Conservation (phyloP, 345 rosid species). For the Schrenkiella parvula region DNA sequence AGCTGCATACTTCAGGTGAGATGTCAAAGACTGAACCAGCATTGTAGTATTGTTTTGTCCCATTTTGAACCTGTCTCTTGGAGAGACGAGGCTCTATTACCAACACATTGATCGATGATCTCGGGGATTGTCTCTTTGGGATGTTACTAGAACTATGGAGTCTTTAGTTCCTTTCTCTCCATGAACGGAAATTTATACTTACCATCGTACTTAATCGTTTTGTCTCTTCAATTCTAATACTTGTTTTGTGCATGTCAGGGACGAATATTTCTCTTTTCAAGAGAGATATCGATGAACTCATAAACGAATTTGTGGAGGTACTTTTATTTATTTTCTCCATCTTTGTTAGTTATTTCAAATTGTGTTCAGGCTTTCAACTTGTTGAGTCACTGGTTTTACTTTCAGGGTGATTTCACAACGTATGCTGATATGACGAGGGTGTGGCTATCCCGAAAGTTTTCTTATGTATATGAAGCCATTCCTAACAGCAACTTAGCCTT, state of each 20-base stretch:
- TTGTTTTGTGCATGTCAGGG: neutral
- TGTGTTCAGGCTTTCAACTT: neutral
- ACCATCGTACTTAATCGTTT: no score
- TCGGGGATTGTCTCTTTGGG: neutral
- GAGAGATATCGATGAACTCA: constrained; percentile 62
- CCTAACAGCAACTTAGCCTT: constrained; percentile 47
- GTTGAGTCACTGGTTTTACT: neutral
- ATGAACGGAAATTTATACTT: neutral
- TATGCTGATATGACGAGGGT: constrained; percentile 60
- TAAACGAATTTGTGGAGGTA: constrained; percentile 50
- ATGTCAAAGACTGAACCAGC: neutral
- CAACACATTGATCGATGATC: neutral
- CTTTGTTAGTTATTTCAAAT: neutral
- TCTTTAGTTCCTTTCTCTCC: neutral
- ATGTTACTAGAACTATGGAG: neutral
- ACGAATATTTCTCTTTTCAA: constrained; percentile 52
- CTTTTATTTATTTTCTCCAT: neutral
- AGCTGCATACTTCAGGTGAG: neutral
- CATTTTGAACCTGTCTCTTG: neutral
- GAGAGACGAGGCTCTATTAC: neutral
- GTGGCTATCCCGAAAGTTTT: constrained; percentile 58
- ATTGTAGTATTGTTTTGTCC: no score
- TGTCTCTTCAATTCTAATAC: neutral
- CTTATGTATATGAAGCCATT: constrained; percentile 53
- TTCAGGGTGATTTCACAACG: constrained; percentile 40